phyloP scores from a whole-genome alignment of 2,329 filamentous ascomycete genomes.

The Chaetomium sp. region DNA sequence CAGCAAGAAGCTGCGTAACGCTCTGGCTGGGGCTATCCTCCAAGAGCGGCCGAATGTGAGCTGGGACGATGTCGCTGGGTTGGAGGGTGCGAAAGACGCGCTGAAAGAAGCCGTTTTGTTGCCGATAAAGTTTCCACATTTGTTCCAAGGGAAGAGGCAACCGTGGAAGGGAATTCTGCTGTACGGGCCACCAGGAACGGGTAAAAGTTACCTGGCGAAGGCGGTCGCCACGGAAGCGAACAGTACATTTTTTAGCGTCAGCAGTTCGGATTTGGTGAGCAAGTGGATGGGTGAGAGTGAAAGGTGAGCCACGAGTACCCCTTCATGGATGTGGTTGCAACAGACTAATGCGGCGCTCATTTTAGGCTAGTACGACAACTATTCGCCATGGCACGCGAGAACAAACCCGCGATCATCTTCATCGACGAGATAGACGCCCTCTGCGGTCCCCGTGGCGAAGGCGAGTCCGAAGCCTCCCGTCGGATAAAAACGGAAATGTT shows the following conservation, averaged over 20 bases:
- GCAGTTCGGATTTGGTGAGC: slow-evolving; percentile 91
- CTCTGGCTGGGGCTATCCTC: slow-evolving; percentile 84
- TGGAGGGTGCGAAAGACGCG: slow-evolving; percentile 92
- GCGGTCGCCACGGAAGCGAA: slow-evolving; percentile 97
- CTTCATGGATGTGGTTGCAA: background rate
- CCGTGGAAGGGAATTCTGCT: slow-evolving; percentile 97
- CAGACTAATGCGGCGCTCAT: slow-evolving; percentile 17
- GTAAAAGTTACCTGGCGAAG: slow-evolving; percentile 96
- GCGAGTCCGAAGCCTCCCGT: slow-evolving; percentile 93
- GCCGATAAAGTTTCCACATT: slow-evolving; percentile 95
- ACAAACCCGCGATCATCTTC: slow-evolving; percentile 97
- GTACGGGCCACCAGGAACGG: slow-evolving; percentile 92
- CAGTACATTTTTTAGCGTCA: slow-evolving; percentile 98
- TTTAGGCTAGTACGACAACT: slow-evolving; percentile 85
- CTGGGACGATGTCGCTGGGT: slow-evolving; percentile 96
- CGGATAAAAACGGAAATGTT: slow-evolving; percentile 98
- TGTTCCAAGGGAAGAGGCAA: slow-evolving; percentile 93
- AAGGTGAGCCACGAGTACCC: slow-evolving; percentile 51
- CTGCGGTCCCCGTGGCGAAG: slow-evolving; percentile 85
- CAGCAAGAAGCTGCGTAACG: slow-evolving; percentile 88
- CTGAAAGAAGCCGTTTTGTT: slow-evolving; percentile 96
- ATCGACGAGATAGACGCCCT: slow-evolving; percentile 97
- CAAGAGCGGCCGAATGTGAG: slow-evolving; percentile 93
- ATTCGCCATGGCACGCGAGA: slow-evolving; percentile 96
- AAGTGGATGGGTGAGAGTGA: slow-evolving; percentile 99